Evolutionary conservation across 164 flowering plant genomes (phyloP), one percentile per base, ranked within the genome.

Genomic region (Aristolochia fimbriata): DNA sequence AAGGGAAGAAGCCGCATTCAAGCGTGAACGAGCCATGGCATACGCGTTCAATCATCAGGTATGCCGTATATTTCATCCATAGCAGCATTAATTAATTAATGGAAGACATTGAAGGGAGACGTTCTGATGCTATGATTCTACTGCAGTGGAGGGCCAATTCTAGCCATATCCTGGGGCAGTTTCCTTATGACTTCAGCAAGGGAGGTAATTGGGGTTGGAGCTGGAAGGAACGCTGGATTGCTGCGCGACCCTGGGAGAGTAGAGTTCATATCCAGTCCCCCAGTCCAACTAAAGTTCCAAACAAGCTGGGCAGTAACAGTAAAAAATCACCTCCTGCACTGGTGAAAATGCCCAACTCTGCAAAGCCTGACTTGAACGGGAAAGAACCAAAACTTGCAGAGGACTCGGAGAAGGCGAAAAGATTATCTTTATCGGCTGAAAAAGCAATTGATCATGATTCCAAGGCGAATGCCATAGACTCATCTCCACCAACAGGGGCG

Each of bases 21-120:
- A 82, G 77, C 87, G 99, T 21, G 99, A 93, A 57, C 77, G 99
- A 51, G 82, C 99, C 21, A 67, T 93, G 96, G 96, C 99, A 31
- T 93, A 93, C 71, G 99, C 99, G 47, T 93, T 88, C 65, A 75
- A 86, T 70, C 99, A 90, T 79, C 99, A 93, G 88, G 99, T 88
- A 73, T 47, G 47, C 47, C 2, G 41, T 19, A 49, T 30, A 15
- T 25, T 31, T 48, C 15, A 20, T 17, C 22, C 25, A 15, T 27
- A 25, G 15, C 30, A 17, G 30, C 27, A n/a, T 22, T 22, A 45
- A 46, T n/a, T n/a, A n/a, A 22, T 30, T 41, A 33, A 17, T 13
- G 22, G 19, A 49, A 17, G 52, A 24, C 16, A 47, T 8, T 6
- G 51, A 55, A 11, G 49, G 58, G 23, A 59, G 21, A 15, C 9